These are phyloP conservation scores for Pterocarpus macrocarpus DNA, from an alignment of 306 rosid species.

Conservation along the genomic window DNA sequence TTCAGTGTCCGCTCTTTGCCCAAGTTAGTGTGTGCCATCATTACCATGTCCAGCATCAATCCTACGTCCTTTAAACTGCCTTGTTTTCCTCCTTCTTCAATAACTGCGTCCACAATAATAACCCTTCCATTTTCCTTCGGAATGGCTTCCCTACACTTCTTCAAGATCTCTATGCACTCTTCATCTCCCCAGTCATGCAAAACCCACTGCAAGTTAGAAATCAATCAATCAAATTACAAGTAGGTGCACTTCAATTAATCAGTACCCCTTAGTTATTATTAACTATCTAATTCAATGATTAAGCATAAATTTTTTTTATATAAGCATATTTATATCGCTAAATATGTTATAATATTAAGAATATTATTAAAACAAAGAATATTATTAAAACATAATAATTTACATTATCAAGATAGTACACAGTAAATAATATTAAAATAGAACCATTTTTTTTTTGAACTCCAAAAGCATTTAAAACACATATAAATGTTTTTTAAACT, in stretches of 20 bases:
- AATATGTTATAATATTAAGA: no score
- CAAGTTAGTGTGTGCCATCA: slow-evolving; percentile 57
- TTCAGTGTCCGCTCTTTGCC: slow-evolving; percentile 60
- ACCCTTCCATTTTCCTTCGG: slow-evolving; percentile 56
- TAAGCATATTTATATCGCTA: no score
- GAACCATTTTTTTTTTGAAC: no score
- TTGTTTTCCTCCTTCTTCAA: slow-evolving; percentile 39
- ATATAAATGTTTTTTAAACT: no score
- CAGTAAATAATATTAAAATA: no score
- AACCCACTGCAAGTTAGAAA: slow-evolving; percentile 31
- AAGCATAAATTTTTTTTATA: no score
- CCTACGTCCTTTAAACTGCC: slow-evolving; percentile 44
- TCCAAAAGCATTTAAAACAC: no score
- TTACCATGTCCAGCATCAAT: background rate
- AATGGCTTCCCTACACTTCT: slow-evolving; percentile 52
- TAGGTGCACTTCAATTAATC: background rate
- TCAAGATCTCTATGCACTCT: slow-evolving; percentile 55
- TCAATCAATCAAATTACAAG: background rate
- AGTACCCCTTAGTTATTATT: no score
- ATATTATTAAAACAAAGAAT: no score
- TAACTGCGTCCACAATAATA: slow-evolving; percentile 51
- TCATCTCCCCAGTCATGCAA: slow-evolving; percentile 36
- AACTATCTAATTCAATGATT: no score
- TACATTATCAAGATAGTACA: no score
- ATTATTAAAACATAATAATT: no score